Conservation (phyloP, 441 rosid species). For the Mallotus repandus region DNA sequence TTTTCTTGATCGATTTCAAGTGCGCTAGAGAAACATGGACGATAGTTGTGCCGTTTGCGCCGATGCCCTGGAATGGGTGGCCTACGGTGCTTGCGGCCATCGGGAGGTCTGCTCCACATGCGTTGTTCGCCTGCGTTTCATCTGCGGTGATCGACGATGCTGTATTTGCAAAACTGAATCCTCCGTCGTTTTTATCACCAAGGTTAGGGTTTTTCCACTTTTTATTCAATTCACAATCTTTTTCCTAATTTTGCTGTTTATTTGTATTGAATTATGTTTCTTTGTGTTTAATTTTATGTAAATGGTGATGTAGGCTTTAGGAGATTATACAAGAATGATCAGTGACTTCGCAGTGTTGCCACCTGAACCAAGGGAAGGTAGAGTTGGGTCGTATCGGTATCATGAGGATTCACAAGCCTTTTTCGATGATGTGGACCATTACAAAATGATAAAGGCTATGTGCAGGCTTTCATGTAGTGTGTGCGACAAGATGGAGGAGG, state of each 20-base stretch:
- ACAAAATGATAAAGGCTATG: constrained; percentile 96
- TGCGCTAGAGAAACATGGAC: constrained; percentile 49
- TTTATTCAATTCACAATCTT: neutral
- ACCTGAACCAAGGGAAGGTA: constrained; percentile 72
- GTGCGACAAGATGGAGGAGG: constrained; percentile 74
- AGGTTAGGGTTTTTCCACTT: constrained; percentile 46
- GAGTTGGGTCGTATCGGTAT: constrained; percentile 68
- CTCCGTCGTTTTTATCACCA: constrained; percentile 67
- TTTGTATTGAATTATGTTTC: neutral
- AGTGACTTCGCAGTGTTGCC: constrained; percentile 84
- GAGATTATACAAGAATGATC: constrained; percentile 84
- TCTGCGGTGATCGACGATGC: constrained; percentile 77
- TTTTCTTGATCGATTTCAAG: neutral
- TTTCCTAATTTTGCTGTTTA: neutral
- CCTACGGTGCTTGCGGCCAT: constrained; percentile 90
- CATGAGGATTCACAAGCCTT: constrained; percentile 82
- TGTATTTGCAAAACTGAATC: constrained; percentile 91
- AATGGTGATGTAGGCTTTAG: constrained; percentile 61
- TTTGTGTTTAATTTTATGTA: neutral
- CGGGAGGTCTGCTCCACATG: constrained; percentile 95
- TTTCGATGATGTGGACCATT: constrained; percentile 88
- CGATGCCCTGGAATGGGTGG: constrained; percentile 90
- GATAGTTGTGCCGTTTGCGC: constrained; percentile 98
- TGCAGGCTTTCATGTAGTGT: constrained; percentile 85
- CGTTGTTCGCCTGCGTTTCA: constrained; percentile 90